Evolutionary conservation across 1,284 basidiomycete genomes (phyloP).

Genomic region (Spongispora temasekensis): DNA sequence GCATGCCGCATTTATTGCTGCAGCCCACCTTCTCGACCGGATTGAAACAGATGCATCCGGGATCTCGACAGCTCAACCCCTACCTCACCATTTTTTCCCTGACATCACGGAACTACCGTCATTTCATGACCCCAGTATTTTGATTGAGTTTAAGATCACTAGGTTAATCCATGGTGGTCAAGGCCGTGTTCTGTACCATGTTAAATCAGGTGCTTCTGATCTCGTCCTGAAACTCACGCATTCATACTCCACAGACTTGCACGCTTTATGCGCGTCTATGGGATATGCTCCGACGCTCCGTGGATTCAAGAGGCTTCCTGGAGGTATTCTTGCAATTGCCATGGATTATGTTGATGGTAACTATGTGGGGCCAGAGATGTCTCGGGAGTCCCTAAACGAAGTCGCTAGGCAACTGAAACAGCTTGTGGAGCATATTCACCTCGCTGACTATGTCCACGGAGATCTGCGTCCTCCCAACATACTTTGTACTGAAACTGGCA

Average conservation of each 20-base stretch:
- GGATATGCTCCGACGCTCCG: not conserved
- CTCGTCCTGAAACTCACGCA: not conserved
- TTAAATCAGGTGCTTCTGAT: not conserved
- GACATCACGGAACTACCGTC: not conserved
- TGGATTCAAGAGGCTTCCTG: not conserved
- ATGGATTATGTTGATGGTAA: not conserved
- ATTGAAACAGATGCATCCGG: not conserved
- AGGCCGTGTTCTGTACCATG: not conserved
- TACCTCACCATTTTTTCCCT: not conserved
- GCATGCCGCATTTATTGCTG: not conserved
- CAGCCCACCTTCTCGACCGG: not conserved
- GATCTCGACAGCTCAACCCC: not conserved
- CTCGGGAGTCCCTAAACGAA: not conserved
- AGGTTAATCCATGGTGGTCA: not conserved
- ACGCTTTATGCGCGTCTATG: not conserved
- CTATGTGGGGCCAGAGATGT: not conserved
- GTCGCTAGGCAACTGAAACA: not conserved
- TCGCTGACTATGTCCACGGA: not conserved
- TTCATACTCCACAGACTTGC: not conserved
- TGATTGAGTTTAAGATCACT: not conserved
- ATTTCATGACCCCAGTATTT: not conserved
- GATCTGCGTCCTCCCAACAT: not conserved
- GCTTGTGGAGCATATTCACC: not conserved
- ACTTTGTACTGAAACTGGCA: not conserved
- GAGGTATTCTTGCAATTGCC: not conserved